Conservation (phyloP, 2,329 filamentous ascomycete genomes). For the Fusarium udum region DNA sequence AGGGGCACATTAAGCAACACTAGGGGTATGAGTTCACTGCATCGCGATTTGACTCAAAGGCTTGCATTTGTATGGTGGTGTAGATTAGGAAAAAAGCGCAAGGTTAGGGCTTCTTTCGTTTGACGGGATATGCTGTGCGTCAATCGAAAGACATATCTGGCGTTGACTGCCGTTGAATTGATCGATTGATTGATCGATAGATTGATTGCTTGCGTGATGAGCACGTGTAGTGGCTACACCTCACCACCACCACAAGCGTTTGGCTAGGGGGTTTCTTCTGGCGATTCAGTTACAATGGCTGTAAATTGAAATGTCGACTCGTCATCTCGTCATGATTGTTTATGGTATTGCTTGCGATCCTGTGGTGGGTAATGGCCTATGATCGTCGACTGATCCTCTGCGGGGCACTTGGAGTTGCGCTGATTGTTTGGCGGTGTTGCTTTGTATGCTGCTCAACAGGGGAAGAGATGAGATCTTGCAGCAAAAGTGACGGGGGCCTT, state of each 20-base stretch:
- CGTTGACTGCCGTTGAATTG: constrained; percentile 19
- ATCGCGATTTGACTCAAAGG: constrained; percentile 9
- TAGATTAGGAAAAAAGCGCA: not conserved
- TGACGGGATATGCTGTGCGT: constrained; percentile 19
- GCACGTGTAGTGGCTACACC: constrained; percentile 20
- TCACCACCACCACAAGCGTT: constrained; percentile 12
- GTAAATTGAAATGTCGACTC: constrained; percentile 5
- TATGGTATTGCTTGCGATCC: constrained; percentile 30
- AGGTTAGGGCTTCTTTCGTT: constrained; percentile 2
- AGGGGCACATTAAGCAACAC: constrained; percentile 8
- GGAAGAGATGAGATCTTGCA: constrained; percentile 34
- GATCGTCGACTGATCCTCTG: constrained; percentile 31
- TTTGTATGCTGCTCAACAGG: constrained; percentile 16
- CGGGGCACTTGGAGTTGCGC: constrained; percentile 18
- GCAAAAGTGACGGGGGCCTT: constrained; percentile 2
- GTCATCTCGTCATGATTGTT: constrained; percentile 21
- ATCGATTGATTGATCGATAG: constrained; percentile 16
- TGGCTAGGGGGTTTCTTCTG: not conserved
- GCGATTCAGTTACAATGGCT: constrained; percentile 11
- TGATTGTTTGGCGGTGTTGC: not conserved
- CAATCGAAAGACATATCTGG: constrained; percentile 21
- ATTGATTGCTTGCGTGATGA: constrained; percentile 10
- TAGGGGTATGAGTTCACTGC: constrained; percentile 4
- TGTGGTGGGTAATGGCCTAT: constrained; percentile 9
- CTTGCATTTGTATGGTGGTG: constrained; percentile 3